phyloP scores from a whole-genome alignment of 768 basidiomycete genomes.

The Lentinula detonsa region DNA sequence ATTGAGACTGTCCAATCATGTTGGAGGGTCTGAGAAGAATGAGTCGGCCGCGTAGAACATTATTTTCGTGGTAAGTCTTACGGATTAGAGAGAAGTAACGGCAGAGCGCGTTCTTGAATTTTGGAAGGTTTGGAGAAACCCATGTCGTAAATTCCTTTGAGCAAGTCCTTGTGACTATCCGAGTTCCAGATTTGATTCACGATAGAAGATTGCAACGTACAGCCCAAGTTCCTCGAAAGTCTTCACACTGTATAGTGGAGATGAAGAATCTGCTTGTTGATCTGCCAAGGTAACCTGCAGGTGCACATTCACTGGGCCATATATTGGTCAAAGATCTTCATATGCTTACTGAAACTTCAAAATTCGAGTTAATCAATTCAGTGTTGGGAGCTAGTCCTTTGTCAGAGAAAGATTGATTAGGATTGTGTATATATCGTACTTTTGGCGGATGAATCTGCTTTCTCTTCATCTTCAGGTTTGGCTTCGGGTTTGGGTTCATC shows the following conservation, averaged over 20 bases:
- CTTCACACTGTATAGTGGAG: constrained; percentile 91
- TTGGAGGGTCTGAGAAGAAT: constrained; percentile 72
- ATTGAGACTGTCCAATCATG: constrained; percentile 99
- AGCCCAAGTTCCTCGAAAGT: constrained; percentile 94
- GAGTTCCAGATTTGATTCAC: not conserved
- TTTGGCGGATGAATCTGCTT: constrained; percentile 4
- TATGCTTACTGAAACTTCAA: constrained; percentile 68
- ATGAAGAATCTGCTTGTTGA: constrained; percentile 92
- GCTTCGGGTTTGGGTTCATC: constrained; percentile 2
- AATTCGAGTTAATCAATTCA: constrained; percentile 74
- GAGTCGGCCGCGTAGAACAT: not conserved
- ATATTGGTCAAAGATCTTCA: constrained; percentile 6
- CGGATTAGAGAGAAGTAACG: constrained; percentile 87
- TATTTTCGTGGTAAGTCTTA: constrained; percentile 29
- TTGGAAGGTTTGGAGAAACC: constrained; percentile 98
- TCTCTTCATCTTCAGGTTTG: constrained; percentile 8
- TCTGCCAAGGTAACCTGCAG: constrained; percentile 90
- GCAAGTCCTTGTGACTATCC: constrained; percentile 71
- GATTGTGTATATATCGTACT: not conserved
- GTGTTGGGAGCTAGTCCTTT: constrained; percentile 25
- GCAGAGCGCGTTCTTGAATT: constrained; percentile 95
- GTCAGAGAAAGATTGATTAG: not conserved
- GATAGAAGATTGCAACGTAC: constrained; percentile 39
- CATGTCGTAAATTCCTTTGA: constrained; percentile 93
- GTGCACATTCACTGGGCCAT: constrained; percentile 2